Evolutionary conservation across 768 basidiomycete genomes (phyloP), one percentile per base, ranked within the genome.

Genomic region (Boletus coccyginus): DNA sequence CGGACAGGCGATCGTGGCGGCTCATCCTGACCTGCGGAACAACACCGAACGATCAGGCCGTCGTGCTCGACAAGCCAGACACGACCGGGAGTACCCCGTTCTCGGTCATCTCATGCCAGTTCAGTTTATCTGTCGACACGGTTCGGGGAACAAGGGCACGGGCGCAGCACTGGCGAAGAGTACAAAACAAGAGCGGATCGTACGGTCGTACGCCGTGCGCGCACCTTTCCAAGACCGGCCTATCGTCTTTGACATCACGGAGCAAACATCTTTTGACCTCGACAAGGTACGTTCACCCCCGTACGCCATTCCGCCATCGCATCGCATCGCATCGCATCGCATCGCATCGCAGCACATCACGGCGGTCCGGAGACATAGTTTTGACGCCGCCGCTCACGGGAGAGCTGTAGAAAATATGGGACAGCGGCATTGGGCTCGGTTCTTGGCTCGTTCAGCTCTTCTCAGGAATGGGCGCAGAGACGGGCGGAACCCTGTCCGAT

Each of bases 211-310:
- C 21, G 24, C 53, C 6, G 13, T 68, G 24, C 49, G 36, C 9
- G 35, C 55, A 11, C 50, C 56, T 1, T 7, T 14, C 3, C 41
- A 19, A 7, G 60, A 60, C 5, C 29, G 21, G 19, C 47, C 50
- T 40, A 50, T 63, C 47, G 24, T 53, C 38, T 66, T 95, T 57
- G 75, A 67, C 33, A 75, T 97, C 24, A 76, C 73, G 17, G 94
- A 97, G 65, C 87, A 91, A 65, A 94, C 90, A 0, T 90, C 90
- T 3, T 96, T 92, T 67, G 94, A 95, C 66, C 77, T 96, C 5
- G 94, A 97, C 77, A 96, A 97, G 84, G 94, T 92, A 59, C 66
- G 78, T 56, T 43, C 9, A 8, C 9, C 29, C 29, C 5, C 12
- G 13, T 13, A 19, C 36, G 27, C 13, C 35, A 33, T 9, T 13